Evolutionary conservation across 768 basidiomycete genomes (phyloP), one percentile per base, ranked within the genome.

Genomic region (Rhodotorula taiwanensis): DNA sequence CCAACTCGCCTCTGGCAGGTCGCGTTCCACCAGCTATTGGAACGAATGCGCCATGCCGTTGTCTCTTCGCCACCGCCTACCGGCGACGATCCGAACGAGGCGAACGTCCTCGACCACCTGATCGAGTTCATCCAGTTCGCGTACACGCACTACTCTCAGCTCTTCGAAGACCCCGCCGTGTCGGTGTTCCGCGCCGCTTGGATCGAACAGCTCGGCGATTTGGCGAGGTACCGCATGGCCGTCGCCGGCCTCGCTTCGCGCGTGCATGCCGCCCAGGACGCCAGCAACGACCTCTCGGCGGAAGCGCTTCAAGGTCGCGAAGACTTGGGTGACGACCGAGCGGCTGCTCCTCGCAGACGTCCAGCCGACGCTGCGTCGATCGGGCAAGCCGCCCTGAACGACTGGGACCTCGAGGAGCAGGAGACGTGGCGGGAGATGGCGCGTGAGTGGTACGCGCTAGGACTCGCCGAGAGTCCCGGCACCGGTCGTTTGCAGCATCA

Each of bases 121-220:
- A 88, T 91, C 72, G 92, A 92, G 66, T 93, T 92, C 70, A 89
- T 95, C 47, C 90, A 92, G 71, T 95, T 90, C 69, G 88, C 94
- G 0, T 99, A 98, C 77, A 85, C 84, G 0, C 94, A 93, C 72
- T 98, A 98, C 78, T 86, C 91, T 0, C 84, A 86, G 43, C 81
- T 98, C 4, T 79, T 91, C 53, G 94, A 97, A 72, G 87, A 95
- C 73, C 83, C 81, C 14, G 80, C 79, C 2, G 81, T 98, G 49
- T 76, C 75, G 3, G 75, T 78, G 11, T 95, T 90, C 79, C 84
- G 85, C 62, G 79, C 82, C 4, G 85, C 86, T 23, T 99, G 95
- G 95, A 83, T 98, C 55, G 95, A 99, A 75, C 90, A 93, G 6
- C 84, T 99, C 21, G 95, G 95, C 28, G 95, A 99, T 76, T 81